A percentile compares a stretch with the other conserved stretches of the same genome.
phyloP scores from a whole-genome alignment of 2,329 filamentous ascomycete species.

The Cladobotryum protrusum region DNA sequence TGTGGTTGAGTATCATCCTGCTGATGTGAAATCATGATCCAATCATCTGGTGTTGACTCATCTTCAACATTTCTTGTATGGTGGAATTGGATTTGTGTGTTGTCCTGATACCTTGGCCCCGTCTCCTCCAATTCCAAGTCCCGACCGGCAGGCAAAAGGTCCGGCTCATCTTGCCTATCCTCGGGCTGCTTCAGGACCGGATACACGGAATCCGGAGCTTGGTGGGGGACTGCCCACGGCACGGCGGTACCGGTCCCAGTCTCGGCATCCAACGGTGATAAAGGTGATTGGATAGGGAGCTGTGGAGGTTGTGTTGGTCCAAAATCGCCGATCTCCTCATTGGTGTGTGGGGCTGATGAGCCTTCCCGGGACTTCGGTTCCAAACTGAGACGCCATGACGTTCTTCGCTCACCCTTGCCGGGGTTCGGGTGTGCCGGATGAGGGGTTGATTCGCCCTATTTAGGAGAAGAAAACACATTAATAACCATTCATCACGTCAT shows the following conservation, averaged over 20 bases:
- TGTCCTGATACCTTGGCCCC: not conserved
- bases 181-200: not conserved
- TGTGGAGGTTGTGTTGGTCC: conserved; percentile 9
- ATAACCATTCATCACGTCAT: conserved; percentile 24
- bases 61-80: not conserved
- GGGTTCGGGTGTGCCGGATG: conserved; percentile 28
- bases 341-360: conserved; percentile 17
- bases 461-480: conserved; percentile 24
- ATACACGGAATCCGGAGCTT: not conserved
- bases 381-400: conserved; percentile 39
- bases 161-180: no score
- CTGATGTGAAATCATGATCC: conserved; percentile 26
- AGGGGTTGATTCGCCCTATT: conserved; percentile 32
- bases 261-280: conserved; percentile 11
- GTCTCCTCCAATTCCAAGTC: no score
- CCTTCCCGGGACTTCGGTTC: conserved; percentile 26
- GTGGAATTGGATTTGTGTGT: not conserved
- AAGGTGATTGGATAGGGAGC: conserved; percentile 11
- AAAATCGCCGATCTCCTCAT: conserved; percentile 15
- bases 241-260: conserved; percentile 4
- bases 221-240: conserved; percentile 5
- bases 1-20: conserved; percentile 7
- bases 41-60: conserved; percentile 19
- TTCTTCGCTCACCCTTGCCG: conserved; percentile 36
- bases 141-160: no score